Evolutionary conservation across 441 rosid species (phyloP), one percentile per base, ranked within the genome.

Genomic region (Euphorbia celastroides): DNA sequence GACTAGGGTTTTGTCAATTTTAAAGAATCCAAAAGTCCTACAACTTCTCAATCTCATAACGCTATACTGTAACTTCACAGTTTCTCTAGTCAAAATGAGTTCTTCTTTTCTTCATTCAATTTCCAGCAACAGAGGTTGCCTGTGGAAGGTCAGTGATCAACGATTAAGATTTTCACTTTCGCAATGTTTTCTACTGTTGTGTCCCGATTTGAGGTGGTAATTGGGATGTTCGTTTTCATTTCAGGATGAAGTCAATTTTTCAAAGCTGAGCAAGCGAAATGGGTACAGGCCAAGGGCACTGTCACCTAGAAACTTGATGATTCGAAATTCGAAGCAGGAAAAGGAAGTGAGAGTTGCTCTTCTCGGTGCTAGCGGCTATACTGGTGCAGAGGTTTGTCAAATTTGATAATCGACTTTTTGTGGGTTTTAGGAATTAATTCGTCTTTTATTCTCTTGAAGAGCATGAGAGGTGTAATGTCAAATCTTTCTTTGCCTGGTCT

Each of bases 361-460:
- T 77, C 96, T 93, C 34, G 95, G 97, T 68, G 96, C 96, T 36
- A 93, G 97, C 74, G 97, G 99, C 41, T 94, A 94, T 83, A 92
- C 99, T 64, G 98, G 99, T 58, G 92, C 97, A 5, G 97, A 94
- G 99, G 99, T 92, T 66, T 68, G 75, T 72, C 8, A 38, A 0
- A 19, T 34, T 62, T 25, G 26, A 20, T 51, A 51, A 20, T 20
- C n/a, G n/a, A n/a, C 7, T 51, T 51, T 19, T 51, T 51, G 5
- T 20, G 57, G 20, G 51, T 7, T 17, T 16, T n/a, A n/a, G n/a
- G n/a, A n/a, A n/a, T n/a, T n/a, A n/a, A n/a, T n/a, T n/a, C n/a
- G n/a, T n/a, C n/a, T n/a, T n/a, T n/a, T n/a, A n/a, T n/a, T n/a
- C n/a, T n/a, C n/a, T n/a, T n/a, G n/a, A n/a, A n/a, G n/a, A n/a